Base-by-base conservation (phyloP, 1,284 basidiomycete species). In the Apiotrichum akiyoshidainum region DNA sequence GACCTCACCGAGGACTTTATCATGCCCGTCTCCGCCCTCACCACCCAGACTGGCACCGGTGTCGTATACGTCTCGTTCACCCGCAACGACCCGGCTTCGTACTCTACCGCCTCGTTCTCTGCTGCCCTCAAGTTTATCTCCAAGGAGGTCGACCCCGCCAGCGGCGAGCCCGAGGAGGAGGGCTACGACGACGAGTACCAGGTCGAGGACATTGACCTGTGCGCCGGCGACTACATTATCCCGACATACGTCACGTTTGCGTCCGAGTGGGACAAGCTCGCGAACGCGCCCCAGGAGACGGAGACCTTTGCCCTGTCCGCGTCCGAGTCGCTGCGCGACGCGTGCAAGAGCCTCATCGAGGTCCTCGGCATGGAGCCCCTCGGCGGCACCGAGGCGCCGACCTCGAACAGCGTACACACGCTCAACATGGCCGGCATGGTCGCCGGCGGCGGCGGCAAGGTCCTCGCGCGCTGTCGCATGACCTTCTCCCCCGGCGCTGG, bases 141-240 rank as follows among this genome's bases (percentile, higher is more conserved):
- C 79, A 99, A 99, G 79, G 96, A 99, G 75, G 85, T 99, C 17
- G 96, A 99, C 77, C 96, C 96, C 16, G 82, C 87, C 31, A 95
- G 89, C n/a, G 94, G 94, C 54, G 89, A 93, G 75, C 95, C 96
- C 14, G 96, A 99, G 77, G 92, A 91, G 67, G 94, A 98, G 65
- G 96, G 96, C 9, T 99, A 99, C 79, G 90, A 93, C 74, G 96
- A 99, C 81, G 95, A 99, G 78, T 99, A 99, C 79, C 90, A 93
- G 77, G 83, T 97, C 45, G 95, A 98, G 78, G 96, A 98, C 66
- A 85, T 97, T 57, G 96, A 98, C 73, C 81, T 99, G 50, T 87
- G 87, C 57, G 92, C 90, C 6, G 87, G 87, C 34, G 90, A 92
- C 59, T 99, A 97, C 78, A 90, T 99, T 71, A 82, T 92, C 50